Conservation (phyloP, 179 eudicot species). For the Beta lomatogona region DNA sequence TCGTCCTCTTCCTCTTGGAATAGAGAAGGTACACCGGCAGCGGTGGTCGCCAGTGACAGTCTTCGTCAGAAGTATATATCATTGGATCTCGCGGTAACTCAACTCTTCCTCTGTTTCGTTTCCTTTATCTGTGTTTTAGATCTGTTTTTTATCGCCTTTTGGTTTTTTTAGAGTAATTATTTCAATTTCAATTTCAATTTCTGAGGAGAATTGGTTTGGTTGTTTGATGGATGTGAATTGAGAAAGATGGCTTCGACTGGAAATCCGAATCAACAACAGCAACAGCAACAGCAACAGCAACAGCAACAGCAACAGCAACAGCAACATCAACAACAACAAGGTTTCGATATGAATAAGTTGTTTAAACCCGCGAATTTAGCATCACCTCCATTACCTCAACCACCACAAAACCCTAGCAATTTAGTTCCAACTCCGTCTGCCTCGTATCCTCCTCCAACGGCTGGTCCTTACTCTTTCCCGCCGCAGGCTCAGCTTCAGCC, state of each 20-base stretch:
- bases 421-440: conserved; percentile 53
- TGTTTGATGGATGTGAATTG: conserved; percentile 18
- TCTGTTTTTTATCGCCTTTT: neutral
- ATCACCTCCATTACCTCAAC: conserved; percentile 20
- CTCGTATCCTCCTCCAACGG: conserved; percentile 73
- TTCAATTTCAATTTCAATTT: neutral
- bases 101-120: neutral
- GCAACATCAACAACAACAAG: neutral
- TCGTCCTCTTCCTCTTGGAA: too few relatives aligned
- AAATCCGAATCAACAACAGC: conserved; percentile 26
- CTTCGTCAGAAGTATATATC: neutral
- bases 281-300: neutral
- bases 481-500: too few relatives aligned
- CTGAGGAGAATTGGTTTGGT: neutral
- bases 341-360: conserved; percentile 61
- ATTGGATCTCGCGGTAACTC: neutral
- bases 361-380: conserved; percentile 48
- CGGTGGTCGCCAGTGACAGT: too few relatives aligned
- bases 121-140: neutral
- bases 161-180: neutral
- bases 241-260: conserved; percentile 38
- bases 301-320: neutral
- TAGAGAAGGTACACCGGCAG: too few relatives aligned
- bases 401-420: conserved; percentile 53
- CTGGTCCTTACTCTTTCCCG: conserved; percentile 52